Base-by-base conservation (phyloP, 352 stramenopile species). In the Pythium brachiatum region DNA sequence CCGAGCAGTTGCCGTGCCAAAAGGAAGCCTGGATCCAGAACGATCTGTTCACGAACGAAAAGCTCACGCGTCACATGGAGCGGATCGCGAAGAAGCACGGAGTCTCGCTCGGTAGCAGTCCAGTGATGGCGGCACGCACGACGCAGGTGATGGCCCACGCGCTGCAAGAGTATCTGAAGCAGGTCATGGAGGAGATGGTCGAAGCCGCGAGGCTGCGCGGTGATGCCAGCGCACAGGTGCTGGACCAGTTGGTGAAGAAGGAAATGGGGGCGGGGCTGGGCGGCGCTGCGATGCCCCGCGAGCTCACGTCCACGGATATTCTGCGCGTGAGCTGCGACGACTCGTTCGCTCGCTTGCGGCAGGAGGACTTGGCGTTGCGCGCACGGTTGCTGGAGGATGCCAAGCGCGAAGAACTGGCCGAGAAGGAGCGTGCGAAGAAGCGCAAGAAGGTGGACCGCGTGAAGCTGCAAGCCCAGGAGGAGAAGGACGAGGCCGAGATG, bases 141-240 rank as follows among this genome's bases (percentile, higher is more conserved):
- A 91, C 48, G 27, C 80, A 95, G n/a, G 75, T 93, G 12, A 94
- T 95, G 84, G 73, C 84, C 11, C 90, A 88, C 31, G 86, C 86
- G 18, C 71, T 95, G 29, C 83, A 92, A 41, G 84, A 93, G 53
- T 94, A 95, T 46, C 60, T 95, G 25, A 94, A 92, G 65, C 86
- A 95, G 70, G 76, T 87, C 7, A 78, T 94, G 1, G 86, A 95
- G 57, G 86, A 95, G 60, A 92, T 95, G 83, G 86, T 93, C 13
- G 77, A 92, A 31, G 68, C 89, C 20, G 75, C 86, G 0, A 92
- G 91, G 57, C 83, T 94, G 44, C 84, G 86, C 12, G 70, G 82
- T 9, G 83, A 95, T 57, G 62, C 59, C 7, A 66, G 72, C 20
- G 78, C 72, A 2, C 78, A 86, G 31, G 59, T 77, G 2, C 61